These are phyloP conservation scores for Musa acuminata DNA, from an alignment of 176 grass and related monocot species.

Conservation along the genomic window DNA sequence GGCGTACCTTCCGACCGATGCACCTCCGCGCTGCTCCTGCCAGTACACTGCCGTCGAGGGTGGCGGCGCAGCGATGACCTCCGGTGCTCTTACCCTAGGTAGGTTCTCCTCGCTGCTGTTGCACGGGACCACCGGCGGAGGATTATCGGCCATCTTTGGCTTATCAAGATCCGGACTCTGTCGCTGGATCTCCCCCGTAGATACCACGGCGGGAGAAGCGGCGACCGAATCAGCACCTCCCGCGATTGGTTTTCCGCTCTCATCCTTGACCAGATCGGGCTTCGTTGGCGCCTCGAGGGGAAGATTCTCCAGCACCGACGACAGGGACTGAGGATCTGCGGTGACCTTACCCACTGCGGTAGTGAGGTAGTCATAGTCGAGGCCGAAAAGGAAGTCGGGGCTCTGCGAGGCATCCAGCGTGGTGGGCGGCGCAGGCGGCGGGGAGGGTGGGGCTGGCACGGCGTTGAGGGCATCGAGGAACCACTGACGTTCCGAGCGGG, in stretches of 20 bases:
- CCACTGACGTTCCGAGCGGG: conserved; percentile 57
- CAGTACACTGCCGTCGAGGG: conserved; percentile 10
- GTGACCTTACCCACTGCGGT: conserved; percentile 69
- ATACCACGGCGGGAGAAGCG: conserved; percentile 28
- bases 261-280: conserved; percentile 37
- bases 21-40: conserved; percentile 30
- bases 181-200: conserved; percentile 43
- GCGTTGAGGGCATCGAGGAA: conserved; percentile 69
- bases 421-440: background rate
- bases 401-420: conserved; percentile 9
- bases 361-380: conserved; percentile 65
- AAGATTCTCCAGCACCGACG: conserved; percentile 27
- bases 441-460: conserved; percentile 10
- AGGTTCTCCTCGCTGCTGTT: conserved; percentile 73
- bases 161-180: conserved; percentile 69
- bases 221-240: conserved; percentile 9
- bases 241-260: background rate
- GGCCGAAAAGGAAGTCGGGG: conserved; percentile 73
- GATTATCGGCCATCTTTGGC: conserved; percentile 45
- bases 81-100: conserved; percentile 44
- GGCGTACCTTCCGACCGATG: conserved; percentile 10
- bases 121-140: conserved; percentile 27
- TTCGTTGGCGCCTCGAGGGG: conserved; percentile 48
- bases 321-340: conserved; percentile 28
- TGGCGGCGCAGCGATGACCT: conserved; percentile 27